Percentiles rank a stretch among this genome's conserved stretches.
These are phyloP conservation scores for Tetradesmus lagerheimii DNA, from an alignment of 139 green algal genomes.

Conservation along the genomic window DNA sequence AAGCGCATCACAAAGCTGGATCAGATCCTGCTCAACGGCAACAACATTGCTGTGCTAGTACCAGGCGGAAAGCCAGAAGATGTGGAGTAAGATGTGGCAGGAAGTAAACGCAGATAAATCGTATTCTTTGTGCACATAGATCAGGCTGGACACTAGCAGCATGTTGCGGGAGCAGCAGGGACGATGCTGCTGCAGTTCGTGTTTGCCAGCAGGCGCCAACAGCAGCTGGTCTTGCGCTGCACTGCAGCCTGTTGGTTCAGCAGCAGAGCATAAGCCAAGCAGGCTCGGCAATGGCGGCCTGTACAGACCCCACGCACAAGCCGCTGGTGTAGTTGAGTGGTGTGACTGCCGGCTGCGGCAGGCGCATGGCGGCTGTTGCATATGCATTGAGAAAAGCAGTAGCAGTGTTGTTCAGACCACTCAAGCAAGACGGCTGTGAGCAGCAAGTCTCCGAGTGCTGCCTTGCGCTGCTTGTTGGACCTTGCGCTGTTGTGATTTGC, in stretches of 20 bases:
- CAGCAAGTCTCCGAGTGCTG: no score
- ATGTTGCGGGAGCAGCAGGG: neutral
- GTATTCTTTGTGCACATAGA: neutral
- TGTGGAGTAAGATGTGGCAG: slow-evolving; percentile 38
- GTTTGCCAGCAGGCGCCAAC: neutral
- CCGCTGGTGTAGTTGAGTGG: no score
- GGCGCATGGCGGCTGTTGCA: no score
- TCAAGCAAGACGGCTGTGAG: no score
- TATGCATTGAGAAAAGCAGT: no score
- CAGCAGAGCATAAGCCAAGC: neutral
- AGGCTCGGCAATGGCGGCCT: no score
- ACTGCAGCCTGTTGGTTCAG: neutral
- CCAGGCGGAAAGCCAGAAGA: slow-evolving; percentile 87
- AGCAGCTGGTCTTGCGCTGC: neutral
- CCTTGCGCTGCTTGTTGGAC: no score
- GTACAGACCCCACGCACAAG: no score
- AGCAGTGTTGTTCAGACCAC: no score
- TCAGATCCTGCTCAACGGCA: slow-evolving; percentile 98
- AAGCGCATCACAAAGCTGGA: slow-evolving; percentile 87
- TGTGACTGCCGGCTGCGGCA: no score
- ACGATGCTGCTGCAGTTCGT: neutral
- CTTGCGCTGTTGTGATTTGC: no score
- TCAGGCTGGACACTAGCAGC: neutral
- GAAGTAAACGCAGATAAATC: neutral
- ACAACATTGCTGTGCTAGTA: slow-evolving; percentile 96